A percentile compares a stretch with the other conserved stretches of the same genome.
Conservation (phyloP, 805 yeast genomes). For the Saccharomycopsis synnaedendra region DNA sequence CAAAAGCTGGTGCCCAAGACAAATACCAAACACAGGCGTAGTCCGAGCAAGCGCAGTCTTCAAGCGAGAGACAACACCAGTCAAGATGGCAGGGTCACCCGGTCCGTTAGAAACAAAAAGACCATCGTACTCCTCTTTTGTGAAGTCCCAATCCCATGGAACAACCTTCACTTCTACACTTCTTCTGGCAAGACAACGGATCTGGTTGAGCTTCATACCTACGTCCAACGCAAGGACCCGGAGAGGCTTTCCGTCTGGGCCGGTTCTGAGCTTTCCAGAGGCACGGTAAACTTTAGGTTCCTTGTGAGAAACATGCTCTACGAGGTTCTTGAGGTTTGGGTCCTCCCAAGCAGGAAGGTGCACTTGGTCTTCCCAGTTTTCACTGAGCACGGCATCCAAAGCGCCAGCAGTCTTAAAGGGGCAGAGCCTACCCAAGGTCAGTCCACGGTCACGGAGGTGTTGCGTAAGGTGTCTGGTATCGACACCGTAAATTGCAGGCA, state of each 20-base stretch:
- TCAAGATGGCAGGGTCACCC: constrained; percentile 92
- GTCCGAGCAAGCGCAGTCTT: constrained; percentile 54
- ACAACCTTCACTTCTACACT: constrained; percentile 95
- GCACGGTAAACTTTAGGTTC: constrained; percentile 58
- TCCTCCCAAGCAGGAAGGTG: constrained; percentile 82
- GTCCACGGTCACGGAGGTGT: constrained; percentile 84
- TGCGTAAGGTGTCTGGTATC: constrained; percentile 95
- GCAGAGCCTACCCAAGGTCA: constrained; percentile 83
- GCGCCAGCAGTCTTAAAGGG: constrained; percentile 24
- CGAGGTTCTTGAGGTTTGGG: constrained; percentile 86
- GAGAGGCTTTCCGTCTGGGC: constrained; percentile 68
- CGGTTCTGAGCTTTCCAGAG: no score
- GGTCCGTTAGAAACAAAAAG: constrained; percentile 96
- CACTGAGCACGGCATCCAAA: constrained; percentile 25
- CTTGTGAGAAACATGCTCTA: constrained; percentile 76
- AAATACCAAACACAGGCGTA: constrained; percentile 86
- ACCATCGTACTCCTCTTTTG: constrained; percentile 82
- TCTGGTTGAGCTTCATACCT: constrained; percentile 97
- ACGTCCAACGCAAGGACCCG: constrained; percentile 89
- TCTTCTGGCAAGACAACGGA: constrained; percentile 89
- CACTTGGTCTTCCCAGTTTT: constrained; percentile 51
- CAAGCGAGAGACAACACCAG: constrained; percentile 52
- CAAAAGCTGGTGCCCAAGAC: constrained; percentile 94
- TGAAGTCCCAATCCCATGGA: constrained; percentile 88
- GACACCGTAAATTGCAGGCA: constrained; percentile 96